Percentiles rank a stretch among this genome's conserved stretches.
These are phyloP conservation scores for Pelargonium myrrhifolium DNA, from an alignment of 441 rosid genomes.

Conservation along the genomic window DNA sequence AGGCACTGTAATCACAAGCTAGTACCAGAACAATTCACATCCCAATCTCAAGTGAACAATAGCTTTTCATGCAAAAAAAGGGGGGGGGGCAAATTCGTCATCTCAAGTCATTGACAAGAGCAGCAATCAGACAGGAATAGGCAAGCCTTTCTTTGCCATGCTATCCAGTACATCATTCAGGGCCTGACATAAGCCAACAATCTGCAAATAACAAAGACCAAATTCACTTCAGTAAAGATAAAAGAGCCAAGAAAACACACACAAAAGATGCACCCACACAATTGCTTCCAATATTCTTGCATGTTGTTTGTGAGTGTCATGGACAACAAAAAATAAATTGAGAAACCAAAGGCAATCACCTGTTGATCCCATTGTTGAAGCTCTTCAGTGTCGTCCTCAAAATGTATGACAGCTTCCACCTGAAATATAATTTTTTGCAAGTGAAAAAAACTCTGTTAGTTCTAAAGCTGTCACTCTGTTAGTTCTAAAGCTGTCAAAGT, in stretches of 20 bases:
- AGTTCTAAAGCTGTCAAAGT: background rate
- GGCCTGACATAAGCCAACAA: conserved; percentile 87
- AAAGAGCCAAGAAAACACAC: too few species aligned
- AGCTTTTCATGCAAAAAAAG: background rate
- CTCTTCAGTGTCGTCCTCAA: conserved; percentile 93
- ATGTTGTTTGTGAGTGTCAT: background rate
- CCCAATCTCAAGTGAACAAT: too few species aligned
- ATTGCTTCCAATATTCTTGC: background rate
- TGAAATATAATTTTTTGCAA: conserved; percentile 19
- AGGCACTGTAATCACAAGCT: background rate
- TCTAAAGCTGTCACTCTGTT: background rate
- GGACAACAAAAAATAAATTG: background rate
- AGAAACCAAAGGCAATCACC: conserved; percentile 32
- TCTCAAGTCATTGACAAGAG: background rate
- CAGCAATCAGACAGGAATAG: conserved; percentile 55
- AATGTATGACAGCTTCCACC: conserved; percentile 98
- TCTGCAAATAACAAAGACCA: conserved; percentile 37
- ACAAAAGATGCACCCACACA: background rate
- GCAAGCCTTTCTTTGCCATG: conserved; percentile 88
- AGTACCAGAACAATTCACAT: background rate
- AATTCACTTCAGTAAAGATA: background rate
- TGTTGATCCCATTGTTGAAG: conserved; percentile 98
- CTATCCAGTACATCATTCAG: conserved; percentile 82
- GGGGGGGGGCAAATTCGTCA: background rate
- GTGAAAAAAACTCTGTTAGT: background rate